A percentile compares a stretch with the other conserved stretches of the same genome.
phyloP scores from a whole-genome alignment of 148 eudicot species.

The Camellia sinensis region DNA sequence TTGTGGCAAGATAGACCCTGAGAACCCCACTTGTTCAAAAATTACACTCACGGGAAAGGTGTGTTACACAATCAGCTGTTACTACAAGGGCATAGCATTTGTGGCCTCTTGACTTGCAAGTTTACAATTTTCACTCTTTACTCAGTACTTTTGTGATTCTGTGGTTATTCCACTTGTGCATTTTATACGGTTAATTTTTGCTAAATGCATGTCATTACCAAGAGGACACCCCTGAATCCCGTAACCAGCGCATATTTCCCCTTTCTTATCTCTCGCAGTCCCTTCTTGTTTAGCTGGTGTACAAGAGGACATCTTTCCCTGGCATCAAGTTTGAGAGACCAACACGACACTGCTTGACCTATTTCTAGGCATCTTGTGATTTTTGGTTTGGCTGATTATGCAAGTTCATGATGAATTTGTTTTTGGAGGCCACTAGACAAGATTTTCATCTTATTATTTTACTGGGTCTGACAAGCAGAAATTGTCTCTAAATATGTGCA shows the following conservation, averaged over 20 bases:
- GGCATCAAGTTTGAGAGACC: background rate
- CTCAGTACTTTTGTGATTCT: background rate
- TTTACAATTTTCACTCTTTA: background rate
- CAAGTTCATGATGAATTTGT: background rate
- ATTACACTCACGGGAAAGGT: constrained; percentile 94
- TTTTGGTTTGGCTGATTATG: background rate
- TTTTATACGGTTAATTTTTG: background rate
- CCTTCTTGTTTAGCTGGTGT: too few relatives aligned
- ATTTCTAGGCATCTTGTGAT: background rate
- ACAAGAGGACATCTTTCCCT: background rate
- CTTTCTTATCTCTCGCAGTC: background rate
- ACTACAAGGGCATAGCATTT: background rate
- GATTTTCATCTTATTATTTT: background rate
- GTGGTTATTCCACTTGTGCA: background rate
- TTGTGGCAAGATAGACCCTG: constrained; percentile 82
- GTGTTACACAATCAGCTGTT: background rate
- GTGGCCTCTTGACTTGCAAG: background rate
- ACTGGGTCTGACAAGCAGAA: background rate
- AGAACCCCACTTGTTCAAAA: constrained; percentile 83
- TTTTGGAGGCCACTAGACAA: background rate
- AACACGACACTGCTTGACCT: background rate
- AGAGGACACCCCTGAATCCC: background rate
- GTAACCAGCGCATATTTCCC: background rate
- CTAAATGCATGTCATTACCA: background rate
- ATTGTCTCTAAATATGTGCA: background rate